Conservation (phyloP, 2,329 filamentous ascomycete genomes). For the Botrytis paeoniae region DNA sequence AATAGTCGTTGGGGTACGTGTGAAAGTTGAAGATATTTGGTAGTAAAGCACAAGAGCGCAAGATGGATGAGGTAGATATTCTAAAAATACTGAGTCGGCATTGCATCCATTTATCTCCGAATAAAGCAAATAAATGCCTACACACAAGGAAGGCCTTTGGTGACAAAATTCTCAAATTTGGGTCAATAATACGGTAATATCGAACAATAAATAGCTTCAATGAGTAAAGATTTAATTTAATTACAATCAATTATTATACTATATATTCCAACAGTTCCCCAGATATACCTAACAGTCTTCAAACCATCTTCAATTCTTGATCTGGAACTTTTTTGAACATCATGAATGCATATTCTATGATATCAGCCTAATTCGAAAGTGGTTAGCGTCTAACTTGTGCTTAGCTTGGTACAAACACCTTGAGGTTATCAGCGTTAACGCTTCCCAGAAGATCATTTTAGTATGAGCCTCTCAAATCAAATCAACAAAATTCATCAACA, state of each 20-base stretch:
- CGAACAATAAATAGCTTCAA: neutral
- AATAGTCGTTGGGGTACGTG: neutral
- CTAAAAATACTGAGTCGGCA: conserved; percentile 12
- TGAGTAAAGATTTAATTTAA: neutral
- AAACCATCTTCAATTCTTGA: neutral
- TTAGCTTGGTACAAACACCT: conserved; percentile 14
- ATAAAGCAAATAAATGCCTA: neutral
- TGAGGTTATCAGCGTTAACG: conserved; percentile 13
- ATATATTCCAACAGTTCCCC: neutral
- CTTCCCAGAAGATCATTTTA: conserved; percentile 6
- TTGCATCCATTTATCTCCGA: conserved; percentile 15
- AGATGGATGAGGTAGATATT: neutral
- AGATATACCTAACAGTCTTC: neutral
- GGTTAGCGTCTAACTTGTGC: conserved; percentile 12
- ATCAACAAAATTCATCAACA: conserved; percentile 23
- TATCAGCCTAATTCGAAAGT: neutral
- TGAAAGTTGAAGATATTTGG: neutral
- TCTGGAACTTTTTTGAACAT: neutral
- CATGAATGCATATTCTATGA: neutral
- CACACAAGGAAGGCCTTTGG: conserved; percentile 2
- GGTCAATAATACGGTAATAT: neutral
- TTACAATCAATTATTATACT: neutral
- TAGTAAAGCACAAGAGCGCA: neutral
- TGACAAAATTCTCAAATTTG: neutral
- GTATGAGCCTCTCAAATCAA: conserved; percentile 27